phyloP scores from a whole-genome alignment of 805 yeast genomes.

The Kregervanrija pseudodelftensis region DNA sequence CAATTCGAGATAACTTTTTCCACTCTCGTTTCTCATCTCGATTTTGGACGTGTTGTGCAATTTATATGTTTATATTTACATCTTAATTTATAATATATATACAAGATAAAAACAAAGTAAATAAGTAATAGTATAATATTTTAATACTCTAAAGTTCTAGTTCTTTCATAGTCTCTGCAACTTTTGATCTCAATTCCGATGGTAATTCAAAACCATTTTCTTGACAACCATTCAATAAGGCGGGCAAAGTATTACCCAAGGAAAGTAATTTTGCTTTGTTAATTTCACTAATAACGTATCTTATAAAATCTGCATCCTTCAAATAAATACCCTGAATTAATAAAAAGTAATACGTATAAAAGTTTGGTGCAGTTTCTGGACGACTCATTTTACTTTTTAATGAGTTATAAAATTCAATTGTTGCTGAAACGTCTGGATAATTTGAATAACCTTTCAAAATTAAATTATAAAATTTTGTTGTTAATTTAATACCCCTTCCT shows the following conservation, averaged over 20 bases:
- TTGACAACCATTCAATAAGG: slow-evolving; percentile 20
- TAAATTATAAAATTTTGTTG: slow-evolving; percentile 35
- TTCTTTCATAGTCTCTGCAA: not conserved
- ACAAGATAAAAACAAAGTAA: no score
- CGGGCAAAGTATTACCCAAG: slow-evolving; percentile 37
- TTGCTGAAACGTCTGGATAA: slow-evolving; percentile 27
- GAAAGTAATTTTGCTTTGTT: slow-evolving; percentile 21
- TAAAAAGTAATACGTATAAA: slow-evolving; percentile 42
- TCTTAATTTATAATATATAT: no score
- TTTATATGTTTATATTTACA: no score
- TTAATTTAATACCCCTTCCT: slow-evolving; percentile 27
- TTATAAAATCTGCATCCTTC: slow-evolving; percentile 27
- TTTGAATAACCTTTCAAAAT: slow-evolving; percentile 44
- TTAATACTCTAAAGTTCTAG: not conserved
- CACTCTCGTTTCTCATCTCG: no score
- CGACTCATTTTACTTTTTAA: slow-evolving; percentile 21
- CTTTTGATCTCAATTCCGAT: slow-evolving; percentile 6
- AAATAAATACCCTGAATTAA: slow-evolving; percentile 31
- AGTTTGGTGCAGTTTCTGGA: slow-evolving; percentile 32
- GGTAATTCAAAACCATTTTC: slow-evolving; percentile 18
- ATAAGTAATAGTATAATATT: no score
- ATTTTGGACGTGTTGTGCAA: no score
- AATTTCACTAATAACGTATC: slow-evolving; percentile 34
- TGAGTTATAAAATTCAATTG: slow-evolving; percentile 33
- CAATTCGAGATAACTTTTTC: no score